Conservation (phyloP, 2,329 filamentous ascomycete species). For the Xylariaceae sp. region DNA sequence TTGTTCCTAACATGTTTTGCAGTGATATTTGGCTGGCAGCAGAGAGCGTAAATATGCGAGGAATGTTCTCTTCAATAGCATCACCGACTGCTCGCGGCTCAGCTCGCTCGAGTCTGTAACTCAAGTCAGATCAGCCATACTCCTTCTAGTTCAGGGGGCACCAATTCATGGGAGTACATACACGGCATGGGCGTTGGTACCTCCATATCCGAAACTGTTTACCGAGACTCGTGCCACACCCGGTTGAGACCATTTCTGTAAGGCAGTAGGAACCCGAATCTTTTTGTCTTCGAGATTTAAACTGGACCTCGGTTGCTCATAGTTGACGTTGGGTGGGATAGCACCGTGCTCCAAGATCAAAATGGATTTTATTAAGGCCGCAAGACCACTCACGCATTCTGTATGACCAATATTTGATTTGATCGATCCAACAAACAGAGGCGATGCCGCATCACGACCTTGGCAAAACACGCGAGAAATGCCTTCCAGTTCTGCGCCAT, state of each 20-base stretch:
- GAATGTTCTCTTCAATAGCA: no score
- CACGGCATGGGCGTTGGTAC: slow-evolving; percentile 34
- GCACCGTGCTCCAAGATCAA: slow-evolving; percentile 7
- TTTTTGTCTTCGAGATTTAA: slow-evolving; percentile 4
- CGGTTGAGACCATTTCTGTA: no score
- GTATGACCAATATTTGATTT: slow-evolving; percentile 20
- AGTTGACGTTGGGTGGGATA: slow-evolving; percentile 11
- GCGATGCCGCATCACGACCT: neutral
- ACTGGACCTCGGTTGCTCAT: slow-evolving; percentile 1
- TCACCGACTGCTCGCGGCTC: no score
- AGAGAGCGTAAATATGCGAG: no score
- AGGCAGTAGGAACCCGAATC: slow-evolving; percentile 4
- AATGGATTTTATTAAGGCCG: slow-evolving; percentile 13
- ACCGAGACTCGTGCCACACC: slow-evolving; percentile 33
- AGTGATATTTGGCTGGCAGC: no score
- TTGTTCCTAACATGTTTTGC: no score
- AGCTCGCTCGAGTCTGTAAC: no score
- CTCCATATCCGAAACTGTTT: slow-evolving; percentile 35
- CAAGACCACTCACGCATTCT: slow-evolving; percentile 9
- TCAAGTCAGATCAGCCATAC: no score
- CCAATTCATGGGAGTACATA: no score
- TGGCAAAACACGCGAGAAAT: slow-evolving; percentile 11
- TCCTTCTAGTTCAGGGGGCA: no score
- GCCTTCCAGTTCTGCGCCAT: slow-evolving; percentile 11
- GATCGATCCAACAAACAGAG: slow-evolving; percentile 14